These are phyloP conservation scores for Aegilops umbellulata DNA, from an alignment of 176 grass and related monocot genomes.

Conservation along the genomic window DNA sequence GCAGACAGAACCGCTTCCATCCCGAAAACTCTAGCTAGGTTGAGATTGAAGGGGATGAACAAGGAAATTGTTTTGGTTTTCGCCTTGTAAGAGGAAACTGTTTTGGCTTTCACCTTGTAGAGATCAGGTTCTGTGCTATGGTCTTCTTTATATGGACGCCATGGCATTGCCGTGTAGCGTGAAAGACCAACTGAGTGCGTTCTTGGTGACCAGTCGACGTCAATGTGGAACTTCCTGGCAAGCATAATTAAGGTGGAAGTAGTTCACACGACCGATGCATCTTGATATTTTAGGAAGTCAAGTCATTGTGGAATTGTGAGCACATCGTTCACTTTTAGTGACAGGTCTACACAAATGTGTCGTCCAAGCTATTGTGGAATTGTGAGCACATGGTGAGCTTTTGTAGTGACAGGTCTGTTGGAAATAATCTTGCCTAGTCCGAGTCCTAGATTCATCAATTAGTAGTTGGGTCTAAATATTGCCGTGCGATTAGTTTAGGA, in stretches of 20 bases:
- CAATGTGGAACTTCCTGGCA: neutral
- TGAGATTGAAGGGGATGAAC: neutral
- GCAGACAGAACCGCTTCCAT: neutral
- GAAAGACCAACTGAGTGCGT: neutral
- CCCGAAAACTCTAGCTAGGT: neutral
- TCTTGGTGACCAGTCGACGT: neutral
- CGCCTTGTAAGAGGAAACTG: neutral
- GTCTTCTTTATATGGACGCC: neutral
- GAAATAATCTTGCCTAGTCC: too few species aligned
- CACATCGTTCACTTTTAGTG: neutral
- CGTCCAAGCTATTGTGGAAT: too few species aligned
- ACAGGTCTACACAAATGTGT: too few species aligned
- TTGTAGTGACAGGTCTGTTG: too few species aligned
- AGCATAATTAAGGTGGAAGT: neutral
- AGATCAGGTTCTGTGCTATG: neutral
- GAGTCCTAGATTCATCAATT: too few species aligned
- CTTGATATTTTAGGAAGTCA: too few species aligned
- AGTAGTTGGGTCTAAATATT: too few species aligned
- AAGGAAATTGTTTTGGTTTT: neutral
- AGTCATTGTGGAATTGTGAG: neutral
- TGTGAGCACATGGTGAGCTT: too few species aligned
- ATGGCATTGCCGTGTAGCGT: neutral
- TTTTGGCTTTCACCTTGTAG: neutral
- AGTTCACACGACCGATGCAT: neutral
- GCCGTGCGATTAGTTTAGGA: too few species aligned